Evolutionary conservation across 345 rosid species (phyloP).

Genomic region (Angophora floribunda): DNA sequence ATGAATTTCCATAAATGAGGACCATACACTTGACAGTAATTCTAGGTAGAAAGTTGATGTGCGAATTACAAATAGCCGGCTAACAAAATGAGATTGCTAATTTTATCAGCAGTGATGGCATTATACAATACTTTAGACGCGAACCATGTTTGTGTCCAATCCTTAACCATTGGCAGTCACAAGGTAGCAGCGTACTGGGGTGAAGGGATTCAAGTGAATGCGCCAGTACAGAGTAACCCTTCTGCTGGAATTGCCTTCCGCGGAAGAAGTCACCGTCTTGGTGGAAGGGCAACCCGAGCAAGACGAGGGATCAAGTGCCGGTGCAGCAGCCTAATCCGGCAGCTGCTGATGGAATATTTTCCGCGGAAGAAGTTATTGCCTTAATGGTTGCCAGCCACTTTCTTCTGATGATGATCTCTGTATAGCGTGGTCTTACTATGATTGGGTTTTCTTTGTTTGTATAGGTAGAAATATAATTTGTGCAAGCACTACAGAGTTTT

Average conservation of each 20-base stretch:
- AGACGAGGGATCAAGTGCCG: neutral
- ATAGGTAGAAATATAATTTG: neutral
- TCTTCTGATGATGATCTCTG: neutral
- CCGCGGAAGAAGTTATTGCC: conserved; percentile 1
- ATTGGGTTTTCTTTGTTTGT: neutral
- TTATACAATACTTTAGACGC: neutral
- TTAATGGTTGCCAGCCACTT: neutral
- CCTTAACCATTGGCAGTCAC: conserved; percentile 23
- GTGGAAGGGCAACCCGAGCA: neutral
- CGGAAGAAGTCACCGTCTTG: conserved; percentile 39
- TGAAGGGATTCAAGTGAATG: conserved; percentile 30
- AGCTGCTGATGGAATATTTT: neutral
- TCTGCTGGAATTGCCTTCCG: conserved; percentile 35
- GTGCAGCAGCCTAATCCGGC: neutral
- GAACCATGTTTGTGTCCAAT: neutral
- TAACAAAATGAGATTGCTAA: neutral
- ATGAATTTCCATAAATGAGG: neutral
- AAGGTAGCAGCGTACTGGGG: conserved; percentile 46
- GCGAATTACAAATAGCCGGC: neutral
- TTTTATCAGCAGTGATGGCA: neutral
- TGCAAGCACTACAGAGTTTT: neutral
- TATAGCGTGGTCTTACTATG: neutral
- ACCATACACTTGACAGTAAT: neutral
- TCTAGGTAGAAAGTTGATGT: neutral
- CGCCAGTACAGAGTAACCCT: conserved; percentile 30